Conservation (phyloP, 2,329 filamentous ascomycete species). For the Colletotrichum chlorophyti region DNA sequence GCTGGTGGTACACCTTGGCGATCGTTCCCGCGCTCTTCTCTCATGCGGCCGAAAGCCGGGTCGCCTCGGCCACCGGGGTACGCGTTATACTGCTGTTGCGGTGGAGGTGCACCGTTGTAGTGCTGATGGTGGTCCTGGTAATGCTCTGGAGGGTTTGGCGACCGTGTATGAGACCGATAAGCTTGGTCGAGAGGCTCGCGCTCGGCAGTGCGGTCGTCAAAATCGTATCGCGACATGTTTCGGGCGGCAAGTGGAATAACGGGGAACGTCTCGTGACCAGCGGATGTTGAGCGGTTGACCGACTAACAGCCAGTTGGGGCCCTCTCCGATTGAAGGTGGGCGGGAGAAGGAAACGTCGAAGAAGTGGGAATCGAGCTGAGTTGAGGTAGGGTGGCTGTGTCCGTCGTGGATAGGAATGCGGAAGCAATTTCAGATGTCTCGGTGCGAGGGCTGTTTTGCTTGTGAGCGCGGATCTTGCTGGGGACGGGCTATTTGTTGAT, state of each 20-base stretch:
- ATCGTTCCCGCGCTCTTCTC: slow-evolving; percentile 42
- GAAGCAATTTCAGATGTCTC: slow-evolving; percentile 18
- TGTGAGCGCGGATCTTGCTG: slow-evolving; percentile 17
- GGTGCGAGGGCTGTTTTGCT: slow-evolving; percentile 16
- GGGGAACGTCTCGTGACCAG: slow-evolving; percentile 10
- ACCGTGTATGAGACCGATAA: slow-evolving; percentile 24
- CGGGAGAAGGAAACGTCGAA: slow-evolving; percentile 3
- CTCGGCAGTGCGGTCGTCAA: slow-evolving; percentile 27
- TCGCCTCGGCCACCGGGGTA: no score
- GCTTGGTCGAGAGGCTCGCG: slow-evolving; percentile 29
- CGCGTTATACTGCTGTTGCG: slow-evolving; percentile 31
- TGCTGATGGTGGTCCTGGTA: slow-evolving; percentile 26
- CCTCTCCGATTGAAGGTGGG: background rate
- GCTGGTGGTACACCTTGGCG: slow-evolving; percentile 33
- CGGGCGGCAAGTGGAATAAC: slow-evolving; percentile 24
- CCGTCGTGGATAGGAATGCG: slow-evolving; percentile 6
- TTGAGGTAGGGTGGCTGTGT: background rate
- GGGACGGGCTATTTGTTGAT: background rate
- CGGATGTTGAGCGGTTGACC: slow-evolving; percentile 9
- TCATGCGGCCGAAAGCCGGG: slow-evolving; percentile 42
- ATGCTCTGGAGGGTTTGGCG: slow-evolving; percentile 21
- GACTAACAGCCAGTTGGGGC: slow-evolving; percentile 7
- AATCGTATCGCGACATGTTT: slow-evolving; percentile 31
- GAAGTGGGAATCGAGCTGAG: background rate
- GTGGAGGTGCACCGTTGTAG: slow-evolving; percentile 10